Evolutionary conservation across 179 eudicot species (phyloP), one percentile per base, ranked within the genome.

Genomic region (Patellifolia procumbens): DNA sequence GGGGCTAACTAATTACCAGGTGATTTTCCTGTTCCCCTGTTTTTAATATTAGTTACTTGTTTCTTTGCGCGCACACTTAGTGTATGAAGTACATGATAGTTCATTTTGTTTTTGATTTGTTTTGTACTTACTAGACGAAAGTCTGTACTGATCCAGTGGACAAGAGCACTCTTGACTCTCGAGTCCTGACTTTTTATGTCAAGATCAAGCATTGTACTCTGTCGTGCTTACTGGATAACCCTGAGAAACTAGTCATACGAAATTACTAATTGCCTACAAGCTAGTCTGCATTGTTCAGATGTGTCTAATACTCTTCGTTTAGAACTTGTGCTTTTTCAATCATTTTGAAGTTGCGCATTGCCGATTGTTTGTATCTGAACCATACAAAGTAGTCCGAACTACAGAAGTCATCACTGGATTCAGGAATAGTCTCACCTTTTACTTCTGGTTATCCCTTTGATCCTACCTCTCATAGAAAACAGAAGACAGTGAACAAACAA

Each of bases 1-100:
- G 91, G 89, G 87, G 70, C 86, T 95, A 62, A n/a, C 74, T 11
- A 96, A 96, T 16, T 86, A 82, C 83, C 99, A 93, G 99, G 99
- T 91, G 78, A 51, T 62, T 43, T 16, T 7, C 66, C 56, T 56
- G 17, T 67, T 29, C 32, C 42, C 42, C 28, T 42, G 9, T 39
- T n/a, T n/a, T 51, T 2, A 37, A 15, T 58, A 31, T 17, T 70
- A 70, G 26, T 31, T 45, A 24, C 29, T 17, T 49, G n/a, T 49
- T 70, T 20, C n/a, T 46, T 24, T 60, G 58, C 61, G 1, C 12
- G 42, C 39, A 65, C 74, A 35, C 55, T 28, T 6, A 20, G 26
- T 20, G 11, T 34, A 37, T 5, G 45, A 42, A 31, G 28, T 11
- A 22, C n/a, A 28, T 43, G n/a, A 15, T 39, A n/a, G 32, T 32